Percentiles rank a stretch among this genome's conserved stretches.
Conservation (phyloP, 495 filamentous ascomycete species). For the Penicillium lagena region DNA sequence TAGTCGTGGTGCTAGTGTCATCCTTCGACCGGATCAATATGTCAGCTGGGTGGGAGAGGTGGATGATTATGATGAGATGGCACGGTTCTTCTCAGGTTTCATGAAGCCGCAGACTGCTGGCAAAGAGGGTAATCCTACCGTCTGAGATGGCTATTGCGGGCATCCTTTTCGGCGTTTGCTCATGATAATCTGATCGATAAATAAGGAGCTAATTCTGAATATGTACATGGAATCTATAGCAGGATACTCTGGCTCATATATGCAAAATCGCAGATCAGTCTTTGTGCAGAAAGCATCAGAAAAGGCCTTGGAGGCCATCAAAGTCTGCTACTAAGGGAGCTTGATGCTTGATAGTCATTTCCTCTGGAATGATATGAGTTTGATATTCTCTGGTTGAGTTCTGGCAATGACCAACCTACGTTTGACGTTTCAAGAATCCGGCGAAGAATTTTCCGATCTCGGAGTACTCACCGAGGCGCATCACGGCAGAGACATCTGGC, state of each 20-base stretch:
- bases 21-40: conserved; percentile 59
- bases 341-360: not conserved
- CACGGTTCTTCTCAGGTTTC: conserved; percentile 7
- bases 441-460: conserved; percentile 36
- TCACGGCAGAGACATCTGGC: conserved; percentile 32
- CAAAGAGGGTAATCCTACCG: too few species aligned
- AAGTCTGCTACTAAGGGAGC: conserved; percentile 1
- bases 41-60: conserved; percentile 52
- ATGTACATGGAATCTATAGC: too few species aligned
- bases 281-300: too few species aligned
- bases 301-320: too few species aligned
- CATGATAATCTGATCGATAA: too few species aligned
- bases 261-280: too few species aligned
- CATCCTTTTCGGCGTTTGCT: too few species aligned
- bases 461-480: conserved; percentile 25
- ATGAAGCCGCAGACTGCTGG: conserved; percentile 3
- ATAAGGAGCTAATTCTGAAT: too few species aligned
- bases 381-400: too few species aligned
- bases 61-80: conserved; percentile 31
- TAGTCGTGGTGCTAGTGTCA: conserved; percentile 50
- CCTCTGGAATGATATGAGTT: not conserved
- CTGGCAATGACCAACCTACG: conserved; percentile 6
- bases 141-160: too few species aligned
- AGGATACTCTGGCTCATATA: too few species aligned
- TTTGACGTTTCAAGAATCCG: conserved; percentile 24